Conservation (phyloP, 2,329 filamentous ascomycete species). For the Arthrobotrys sinensis region DNA sequence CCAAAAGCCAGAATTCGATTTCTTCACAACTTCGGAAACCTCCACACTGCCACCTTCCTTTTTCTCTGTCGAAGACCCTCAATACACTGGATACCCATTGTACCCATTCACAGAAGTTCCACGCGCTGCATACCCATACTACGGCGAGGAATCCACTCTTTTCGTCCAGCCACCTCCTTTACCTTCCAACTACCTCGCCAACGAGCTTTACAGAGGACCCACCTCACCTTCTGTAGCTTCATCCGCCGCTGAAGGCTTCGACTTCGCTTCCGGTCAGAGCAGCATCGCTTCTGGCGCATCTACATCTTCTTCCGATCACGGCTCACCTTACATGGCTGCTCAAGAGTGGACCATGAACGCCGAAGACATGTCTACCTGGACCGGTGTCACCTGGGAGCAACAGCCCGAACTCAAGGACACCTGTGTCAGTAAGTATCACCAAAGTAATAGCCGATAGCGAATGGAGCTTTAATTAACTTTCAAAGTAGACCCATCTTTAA, state of each 20-base stretch:
- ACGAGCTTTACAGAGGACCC: slow-evolving; percentile 57
- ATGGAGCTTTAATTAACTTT: slow-evolving; percentile 35
- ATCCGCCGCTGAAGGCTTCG: slow-evolving; percentile 50
- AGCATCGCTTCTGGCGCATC: slow-evolving; percentile 59
- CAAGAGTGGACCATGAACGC: slow-evolving; percentile 60
- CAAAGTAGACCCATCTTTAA: slow-evolving; percentile 56
- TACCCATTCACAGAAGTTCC: slow-evolving; percentile 58
- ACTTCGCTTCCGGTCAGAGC: slow-evolving; percentile 59
- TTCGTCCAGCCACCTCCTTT: slow-evolving; percentile 60
- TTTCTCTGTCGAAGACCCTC: slow-evolving; percentile 57
- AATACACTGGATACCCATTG: slow-evolving; percentile 54
- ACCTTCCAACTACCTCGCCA: slow-evolving; percentile 58
- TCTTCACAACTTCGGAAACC: slow-evolving; percentile 50
- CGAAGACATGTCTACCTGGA: slow-evolving; percentile 41
- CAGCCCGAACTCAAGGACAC: slow-evolving; percentile 54
- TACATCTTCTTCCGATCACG: slow-evolving; percentile 59
- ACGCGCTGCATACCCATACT: slow-evolving; percentile 58
- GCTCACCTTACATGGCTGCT: slow-evolving; percentile 52
- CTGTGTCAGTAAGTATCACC: slow-evolving; percentile 57
- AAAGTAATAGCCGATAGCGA: background rate
- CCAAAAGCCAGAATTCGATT: slow-evolving; percentile 55
- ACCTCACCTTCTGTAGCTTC: slow-evolving; percentile 58
- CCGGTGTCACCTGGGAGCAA: slow-evolving; percentile 57
- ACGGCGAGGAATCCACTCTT: slow-evolving; percentile 49
- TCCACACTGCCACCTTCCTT: slow-evolving; percentile 55